Conservation (phyloP, 805 yeast genomes). For the Nakazawaea wyomingensis region DNA sequence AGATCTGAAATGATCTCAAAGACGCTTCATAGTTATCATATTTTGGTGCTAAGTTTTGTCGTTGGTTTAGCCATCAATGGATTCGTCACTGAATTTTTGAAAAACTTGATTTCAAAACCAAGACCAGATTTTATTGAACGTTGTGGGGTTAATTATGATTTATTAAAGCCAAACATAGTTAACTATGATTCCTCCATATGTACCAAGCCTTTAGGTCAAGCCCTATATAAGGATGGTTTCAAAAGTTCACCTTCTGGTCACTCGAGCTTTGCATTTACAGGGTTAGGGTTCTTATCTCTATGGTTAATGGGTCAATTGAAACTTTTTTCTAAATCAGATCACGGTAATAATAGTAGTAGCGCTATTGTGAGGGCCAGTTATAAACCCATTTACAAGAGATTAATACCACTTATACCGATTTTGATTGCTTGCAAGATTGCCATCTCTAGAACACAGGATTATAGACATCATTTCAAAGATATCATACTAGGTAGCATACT, state of each 20-base stretch:
- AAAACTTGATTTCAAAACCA: slow-evolving; percentile 77
- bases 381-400: slow-evolving; percentile 12
- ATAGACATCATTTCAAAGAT: slow-evolving; percentile 86
- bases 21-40: slow-evolving; percentile 27
- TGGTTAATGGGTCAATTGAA: slow-evolving; percentile 61
- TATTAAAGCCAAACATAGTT: slow-evolving; percentile 11
- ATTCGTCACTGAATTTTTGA: slow-evolving; percentile 64
- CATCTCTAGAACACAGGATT: slow-evolving; percentile 78
- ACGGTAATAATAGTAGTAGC: neutral
- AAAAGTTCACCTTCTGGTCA: slow-evolving; percentile 82
- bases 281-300: slow-evolving; percentile 53
- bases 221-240: slow-evolving; percentile 51
- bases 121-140: slow-evolving; percentile 88
- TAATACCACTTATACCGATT: slow-evolving; percentile 37
- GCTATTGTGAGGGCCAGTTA: neutral
- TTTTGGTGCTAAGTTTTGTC: slow-evolving; percentile 34
- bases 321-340: slow-evolving; percentile 17
- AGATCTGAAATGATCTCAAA: slow-evolving; percentile 25
- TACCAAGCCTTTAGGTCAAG: slow-evolving; percentile 28
- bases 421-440: slow-evolving; percentile 71
- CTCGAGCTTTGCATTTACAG: slow-evolving; percentile 64
- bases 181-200: slow-evolving; percentile 27
- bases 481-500: slow-evolving; percentile 63
- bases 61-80: slow-evolving; percentile 38
- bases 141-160: slow-evolving; percentile 57